These are phyloP conservation scores for Kernera saxatilis DNA, from an alignment of 345 rosid genomes.

Conservation along the genomic window DNA sequence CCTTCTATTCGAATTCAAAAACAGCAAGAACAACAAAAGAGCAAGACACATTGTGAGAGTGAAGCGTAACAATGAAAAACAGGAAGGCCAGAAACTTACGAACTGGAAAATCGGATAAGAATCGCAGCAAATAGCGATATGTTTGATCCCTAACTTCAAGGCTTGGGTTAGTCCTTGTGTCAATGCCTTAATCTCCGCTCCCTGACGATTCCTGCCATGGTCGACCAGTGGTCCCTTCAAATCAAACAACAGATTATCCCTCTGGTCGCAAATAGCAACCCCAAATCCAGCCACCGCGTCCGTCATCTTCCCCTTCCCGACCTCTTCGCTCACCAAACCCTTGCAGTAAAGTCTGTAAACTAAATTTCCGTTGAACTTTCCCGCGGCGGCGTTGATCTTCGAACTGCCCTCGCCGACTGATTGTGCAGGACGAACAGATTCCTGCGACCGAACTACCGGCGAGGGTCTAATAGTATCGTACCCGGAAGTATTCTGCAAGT, in stretches of 20 bases:
- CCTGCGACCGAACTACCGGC: neutral
- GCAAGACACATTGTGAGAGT: neutral
- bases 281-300: slow-evolving; percentile 42
- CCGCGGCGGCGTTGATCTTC: slow-evolving; percentile 32
- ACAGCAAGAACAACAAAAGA: neutral
- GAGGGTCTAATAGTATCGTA: neutral
- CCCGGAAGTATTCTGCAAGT: neutral
- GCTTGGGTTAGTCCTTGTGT: slow-evolving; percentile 11
- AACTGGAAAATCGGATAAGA: slow-evolving; percentile 15
- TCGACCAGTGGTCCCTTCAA: slow-evolving; percentile 28
- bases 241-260: slow-evolving; percentile 39
- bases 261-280: slow-evolving; percentile 44
- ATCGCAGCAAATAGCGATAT: slow-evolving; percentile 2
- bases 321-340: slow-evolving; percentile 45
- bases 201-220: neutral
- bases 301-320: slow-evolving; percentile 14
- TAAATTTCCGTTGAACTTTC: neutral
- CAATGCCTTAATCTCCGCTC: slow-evolving; percentile 28
- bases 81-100: slow-evolving; percentile 6
- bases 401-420: slow-evolving; percentile 41
- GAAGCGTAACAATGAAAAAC: neutral
- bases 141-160: slow-evolving; percentile 16
- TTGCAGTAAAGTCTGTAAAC: slow-evolving; percentile 31
- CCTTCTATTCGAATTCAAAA: neutral
- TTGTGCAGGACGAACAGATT: neutral